Percentiles rank a stretch among this genome's conserved stretches.
Evolutionary conservation across 169 alveolate species (phyloP).

Genomic region (Plasmodium gallinaceum): DNA sequence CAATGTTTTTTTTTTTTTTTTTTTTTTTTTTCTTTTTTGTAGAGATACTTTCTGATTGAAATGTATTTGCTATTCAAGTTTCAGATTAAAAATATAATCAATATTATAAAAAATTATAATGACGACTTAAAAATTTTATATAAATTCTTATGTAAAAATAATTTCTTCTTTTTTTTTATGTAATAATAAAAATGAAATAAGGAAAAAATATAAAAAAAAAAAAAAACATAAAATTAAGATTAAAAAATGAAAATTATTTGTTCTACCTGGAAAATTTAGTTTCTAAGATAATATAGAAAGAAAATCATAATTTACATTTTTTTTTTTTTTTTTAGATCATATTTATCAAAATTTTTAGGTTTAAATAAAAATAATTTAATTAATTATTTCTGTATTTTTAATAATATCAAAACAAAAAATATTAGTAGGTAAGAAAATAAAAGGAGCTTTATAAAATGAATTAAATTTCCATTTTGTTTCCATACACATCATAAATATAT

Average conservation of each 20-base stretch:
- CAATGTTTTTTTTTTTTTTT: background rate
- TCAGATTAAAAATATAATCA: background rate
- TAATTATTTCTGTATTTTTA: background rate
- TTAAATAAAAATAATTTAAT: background rate
- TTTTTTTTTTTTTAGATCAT: background rate
- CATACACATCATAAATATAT: no score
- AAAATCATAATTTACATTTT: no score
- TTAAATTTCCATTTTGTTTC: no score
- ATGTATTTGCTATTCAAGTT: background rate
- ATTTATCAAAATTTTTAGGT: background rate
- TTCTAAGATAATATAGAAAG: no score
- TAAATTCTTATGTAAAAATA: background rate
- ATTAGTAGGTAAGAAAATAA: background rate
- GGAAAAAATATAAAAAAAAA: no score
- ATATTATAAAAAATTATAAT: background rate
- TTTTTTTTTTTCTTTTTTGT: background rate
- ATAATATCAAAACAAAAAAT: background rate
- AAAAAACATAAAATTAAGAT: no score
- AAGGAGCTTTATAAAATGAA: background rate
- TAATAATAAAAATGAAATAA: background rate
- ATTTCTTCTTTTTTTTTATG: conserved; percentile 9
- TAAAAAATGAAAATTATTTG: no score
- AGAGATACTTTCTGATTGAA: conserved; percentile 10
- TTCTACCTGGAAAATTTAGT: no score
- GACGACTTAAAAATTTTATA: background rate